Percentiles rank a stretch among this genome's conserved stretches.
Conservation (phyloP, 768 basidiomycete species). For the Amanita rimosa region DNA sequence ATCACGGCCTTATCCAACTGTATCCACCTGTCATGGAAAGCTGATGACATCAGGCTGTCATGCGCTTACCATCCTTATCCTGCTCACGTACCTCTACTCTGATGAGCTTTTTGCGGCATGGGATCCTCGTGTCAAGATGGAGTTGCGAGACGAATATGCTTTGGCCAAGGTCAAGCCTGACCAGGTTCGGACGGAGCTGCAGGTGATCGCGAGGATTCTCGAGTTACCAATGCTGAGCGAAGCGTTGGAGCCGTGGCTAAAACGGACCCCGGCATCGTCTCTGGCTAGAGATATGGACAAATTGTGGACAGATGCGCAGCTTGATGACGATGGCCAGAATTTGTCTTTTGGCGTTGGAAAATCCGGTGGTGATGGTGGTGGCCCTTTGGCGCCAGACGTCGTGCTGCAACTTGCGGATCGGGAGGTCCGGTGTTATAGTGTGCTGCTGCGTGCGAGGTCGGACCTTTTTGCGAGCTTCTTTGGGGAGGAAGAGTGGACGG, state of each 20-base stretch:
- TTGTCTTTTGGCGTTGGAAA: neutral
- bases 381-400: slow-evolving; percentile 50
- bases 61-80: slow-evolving; percentile 57
- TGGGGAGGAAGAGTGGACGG: slow-evolving; percentile 74
- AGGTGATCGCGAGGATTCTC: slow-evolving; percentile 43
- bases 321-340: neutral
- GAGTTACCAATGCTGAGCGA: slow-evolving; percentile 41
- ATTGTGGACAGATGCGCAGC: slow-evolving; percentile 29
- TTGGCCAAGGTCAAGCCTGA: slow-evolving; percentile 28
- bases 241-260: slow-evolving; percentile 52
- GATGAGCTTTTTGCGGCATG: slow-evolving; percentile 77
- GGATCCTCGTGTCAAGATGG: slow-evolving; percentile 57
- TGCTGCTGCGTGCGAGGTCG: slow-evolving; percentile 72
- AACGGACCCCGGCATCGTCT: slow-evolving; percentile 36
- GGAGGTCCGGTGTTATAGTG: slow-evolving; percentile 57
- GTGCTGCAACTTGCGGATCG: slow-evolving; percentile 59
- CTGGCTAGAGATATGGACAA: slow-evolving; percentile 36
- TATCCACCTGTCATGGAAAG: slow-evolving; percentile 11
- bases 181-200: slow-evolving; percentile 55
- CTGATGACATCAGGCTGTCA: slow-evolving; percentile 45
- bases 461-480: slow-evolving; percentile 81
- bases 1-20: neutral
- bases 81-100: slow-evolving; percentile 81
- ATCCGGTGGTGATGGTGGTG: neutral
- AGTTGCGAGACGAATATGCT: slow-evolving; percentile 29